Evolutionary conservation across 1,139 yeast genomes (phyloP).

Genomic region (Schwanniomyces etchellsii): DNA sequence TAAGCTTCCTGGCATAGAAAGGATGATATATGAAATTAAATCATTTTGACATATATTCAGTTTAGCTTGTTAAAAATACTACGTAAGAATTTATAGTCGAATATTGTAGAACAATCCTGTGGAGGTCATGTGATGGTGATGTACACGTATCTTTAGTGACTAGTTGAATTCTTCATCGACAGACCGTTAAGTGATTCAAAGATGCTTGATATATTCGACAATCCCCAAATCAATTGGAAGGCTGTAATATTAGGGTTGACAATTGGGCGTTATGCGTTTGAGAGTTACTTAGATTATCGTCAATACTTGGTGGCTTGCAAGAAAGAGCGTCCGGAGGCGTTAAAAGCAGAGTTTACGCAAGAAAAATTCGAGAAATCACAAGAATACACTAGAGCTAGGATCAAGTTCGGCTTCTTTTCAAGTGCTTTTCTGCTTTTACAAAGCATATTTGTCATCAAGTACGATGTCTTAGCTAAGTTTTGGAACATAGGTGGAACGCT

Average conservation of each 20-base stretch:
- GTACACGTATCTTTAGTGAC: no score
- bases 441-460: slow-evolving; percentile 54
- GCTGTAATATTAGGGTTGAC: slow-evolving; percentile 67
- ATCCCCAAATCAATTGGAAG: slow-evolving; percentile 73
- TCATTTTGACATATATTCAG: slow-evolving; percentile 1
- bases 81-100: not conserved
- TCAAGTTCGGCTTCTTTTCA: slow-evolving; percentile 59
- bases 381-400: slow-evolving; percentile 76
- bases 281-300: slow-evolving; percentile 66
- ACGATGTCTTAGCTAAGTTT: slow-evolving; percentile 60
- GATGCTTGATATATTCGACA: slow-evolving; percentile 29
- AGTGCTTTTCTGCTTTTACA: slow-evolving; percentile 48
- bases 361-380: slow-evolving; percentile 78
- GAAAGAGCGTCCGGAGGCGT: slow-evolving; percentile 55
- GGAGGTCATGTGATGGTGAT: no score
- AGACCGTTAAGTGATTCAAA: no score
- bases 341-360: slow-evolving; percentile 59
- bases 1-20: slow-evolving; percentile 24
- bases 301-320: slow-evolving; percentile 64
- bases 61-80: not conserved
- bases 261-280: slow-evolving; percentile 69
- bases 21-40: slow-evolving; percentile 1
- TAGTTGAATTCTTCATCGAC: no score
- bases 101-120: not conserved
- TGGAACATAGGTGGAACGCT: slow-evolving; percentile 53